These are phyloP conservation scores for Apiospora hydei DNA, from an alignment of 2,329 filamentous ascomycete genomes.

Conservation along the genomic window DNA sequence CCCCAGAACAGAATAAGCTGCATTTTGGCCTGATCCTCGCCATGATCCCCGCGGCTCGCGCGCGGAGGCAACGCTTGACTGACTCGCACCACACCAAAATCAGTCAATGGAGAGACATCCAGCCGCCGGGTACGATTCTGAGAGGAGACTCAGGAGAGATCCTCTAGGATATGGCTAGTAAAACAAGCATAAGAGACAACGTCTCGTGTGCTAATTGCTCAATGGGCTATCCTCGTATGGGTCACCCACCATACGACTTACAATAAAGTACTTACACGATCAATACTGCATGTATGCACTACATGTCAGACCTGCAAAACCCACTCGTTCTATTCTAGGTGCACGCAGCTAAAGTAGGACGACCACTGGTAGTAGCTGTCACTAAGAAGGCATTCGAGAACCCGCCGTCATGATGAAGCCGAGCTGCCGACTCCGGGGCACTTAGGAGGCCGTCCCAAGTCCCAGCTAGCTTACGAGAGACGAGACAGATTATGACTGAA, in stretches of 20 bases:
- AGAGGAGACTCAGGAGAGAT: neutral
- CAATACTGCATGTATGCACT: conserved; percentile 3
- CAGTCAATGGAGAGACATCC: neutral
- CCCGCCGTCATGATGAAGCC: neutral
- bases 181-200: conserved; percentile 15
- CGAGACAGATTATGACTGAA: neutral
- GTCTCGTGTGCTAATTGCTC: conserved; percentile 5
- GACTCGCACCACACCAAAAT: neutral
- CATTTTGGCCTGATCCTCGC: neutral
- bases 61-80: neutral
- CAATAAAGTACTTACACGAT: neutral
- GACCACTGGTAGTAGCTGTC: neutral
- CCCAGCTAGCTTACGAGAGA: neutral
- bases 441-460: neutral
- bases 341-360: neutral
- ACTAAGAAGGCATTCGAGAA: neutral
- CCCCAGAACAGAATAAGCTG: conserved; percentile 6
- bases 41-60: conserved; percentile 19
- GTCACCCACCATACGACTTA: neutral
- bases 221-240: neutral
- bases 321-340: conserved; percentile 16
- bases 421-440: neutral
- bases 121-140: neutral
- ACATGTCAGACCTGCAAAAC: neutral
- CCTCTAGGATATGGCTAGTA: neutral